Percentiles rank a stretch among this genome's conserved stretches.
phyloP scores from a whole-genome alignment of 331 rosid species.

The Ulmus americana region DNA sequence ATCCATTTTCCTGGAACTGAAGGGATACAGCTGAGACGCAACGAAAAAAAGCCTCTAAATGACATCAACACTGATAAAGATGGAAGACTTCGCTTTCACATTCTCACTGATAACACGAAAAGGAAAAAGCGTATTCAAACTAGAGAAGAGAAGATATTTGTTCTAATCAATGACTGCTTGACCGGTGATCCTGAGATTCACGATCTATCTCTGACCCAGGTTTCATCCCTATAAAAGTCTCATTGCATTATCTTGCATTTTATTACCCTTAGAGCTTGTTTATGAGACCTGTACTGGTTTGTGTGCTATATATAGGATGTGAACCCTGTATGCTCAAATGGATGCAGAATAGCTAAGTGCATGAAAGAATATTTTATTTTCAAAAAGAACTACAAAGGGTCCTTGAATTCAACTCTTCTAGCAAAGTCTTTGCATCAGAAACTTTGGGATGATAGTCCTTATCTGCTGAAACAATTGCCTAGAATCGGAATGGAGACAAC shows the following conservation, averaged over 20 bases:
- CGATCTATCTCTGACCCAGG: slow-evolving; percentile 89
- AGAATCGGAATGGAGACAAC: slow-evolving; percentile 99
- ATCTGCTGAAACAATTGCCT: slow-evolving; percentile 85
- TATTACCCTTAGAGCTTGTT: slow-evolving; percentile 9
- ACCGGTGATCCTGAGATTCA: slow-evolving; percentile 88
- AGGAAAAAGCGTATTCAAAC: slow-evolving; percentile 89
- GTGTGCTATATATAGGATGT: slow-evolving; percentile 59
- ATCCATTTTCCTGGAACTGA: slow-evolving; percentile 27
- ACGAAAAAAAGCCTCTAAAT: slow-evolving; percentile 81
- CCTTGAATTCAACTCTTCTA: slow-evolving; percentile 62
- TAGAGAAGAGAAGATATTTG: slow-evolving; percentile 88
- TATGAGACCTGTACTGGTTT: slow-evolving; percentile 22
- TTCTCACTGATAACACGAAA: slow-evolving; percentile 66
- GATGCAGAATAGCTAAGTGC: slow-evolving; percentile 85
- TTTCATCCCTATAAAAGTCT: slow-evolving; percentile 26
- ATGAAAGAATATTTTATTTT: slow-evolving; percentile 82
- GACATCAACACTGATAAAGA: slow-evolving; percentile 82
- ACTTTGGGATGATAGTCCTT: slow-evolving; percentile 96
- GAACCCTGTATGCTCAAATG: slow-evolving; percentile 89
- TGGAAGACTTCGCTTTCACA: slow-evolving; percentile 77
- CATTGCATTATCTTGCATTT: slow-evolving; percentile 15
- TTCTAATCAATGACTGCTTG: slow-evolving; percentile 86
- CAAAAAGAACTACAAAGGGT: slow-evolving; percentile 77
- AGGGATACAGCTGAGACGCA: slow-evolving; percentile 99
- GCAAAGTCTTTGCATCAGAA: slow-evolving; percentile 81